These are phyloP conservation scores for Pterulicium gracile DNA, from an alignment of 1,284 basidiomycete species.

Conservation along the genomic window DNA sequence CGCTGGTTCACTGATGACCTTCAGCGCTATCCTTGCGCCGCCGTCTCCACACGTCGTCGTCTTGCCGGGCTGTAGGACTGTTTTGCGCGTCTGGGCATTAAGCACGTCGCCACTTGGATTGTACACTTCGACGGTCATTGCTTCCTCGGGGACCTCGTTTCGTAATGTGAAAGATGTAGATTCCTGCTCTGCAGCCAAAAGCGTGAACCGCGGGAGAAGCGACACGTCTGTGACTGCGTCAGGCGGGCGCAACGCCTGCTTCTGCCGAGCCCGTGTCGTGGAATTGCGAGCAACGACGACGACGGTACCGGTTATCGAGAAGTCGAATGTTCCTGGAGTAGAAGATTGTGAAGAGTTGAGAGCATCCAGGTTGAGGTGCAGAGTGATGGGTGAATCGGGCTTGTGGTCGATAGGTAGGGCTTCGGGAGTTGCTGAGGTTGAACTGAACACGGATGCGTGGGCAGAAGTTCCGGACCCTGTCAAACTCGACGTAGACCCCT, in stretches of 20 bases:
- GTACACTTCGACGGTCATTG: slow-evolving; percentile 44
- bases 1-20: background rate
- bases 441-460: slow-evolving; percentile 52
- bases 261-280: slow-evolving; percentile 1
- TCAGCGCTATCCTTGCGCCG: slow-evolving; percentile 37
- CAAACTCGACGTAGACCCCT: slow-evolving; percentile 39
- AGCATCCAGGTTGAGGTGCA: slow-evolving; percentile 73
- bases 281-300: slow-evolving; percentile 39
- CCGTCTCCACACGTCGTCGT: slow-evolving; percentile 45
- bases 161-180: slow-evolving; percentile 40
- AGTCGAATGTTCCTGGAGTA: slow-evolving; percentile 46
- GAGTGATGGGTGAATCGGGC: slow-evolving; percentile 48
- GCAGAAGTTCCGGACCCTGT: slow-evolving; percentile 37
- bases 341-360: slow-evolving; percentile 36
- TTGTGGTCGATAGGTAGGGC: slow-evolving; percentile 18
- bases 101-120: slow-evolving; percentile 44
- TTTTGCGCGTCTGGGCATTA: slow-evolving; percentile 48
- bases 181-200: slow-evolving; percentile 54
- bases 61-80: slow-evolving; percentile 46
- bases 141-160: slow-evolving; percentile 38
- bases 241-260: slow-evolving; percentile 18
- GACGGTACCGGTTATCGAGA: slow-evolving; percentile 54
- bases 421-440: slow-evolving; percentile 35
- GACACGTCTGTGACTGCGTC: slow-evolving; percentile 34
- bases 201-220: slow-evolving; percentile 53